A percentile compares a stretch with the other conserved stretches of the same genome.
Evolutionary conservation across 352 stramenopile species (phyloP).

Genomic region (Globisporangium takayamanum): DNA sequence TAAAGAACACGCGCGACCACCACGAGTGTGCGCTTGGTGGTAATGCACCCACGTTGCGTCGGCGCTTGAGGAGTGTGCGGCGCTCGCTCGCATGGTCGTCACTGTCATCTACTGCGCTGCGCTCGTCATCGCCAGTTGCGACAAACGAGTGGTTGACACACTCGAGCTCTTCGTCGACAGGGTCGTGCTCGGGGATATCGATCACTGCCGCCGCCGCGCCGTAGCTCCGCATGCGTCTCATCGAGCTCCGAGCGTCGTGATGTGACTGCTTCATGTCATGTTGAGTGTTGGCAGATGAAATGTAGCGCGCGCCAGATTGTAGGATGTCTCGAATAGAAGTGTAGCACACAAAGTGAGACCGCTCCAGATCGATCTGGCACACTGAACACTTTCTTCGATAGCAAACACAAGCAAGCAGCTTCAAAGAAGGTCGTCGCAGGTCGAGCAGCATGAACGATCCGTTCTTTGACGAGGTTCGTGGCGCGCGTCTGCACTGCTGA

Average conservation of each 20-base stretch:
- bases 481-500: not conserved
- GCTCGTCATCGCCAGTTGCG: too few relatives aligned
- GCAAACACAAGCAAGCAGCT: too few relatives aligned
- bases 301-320: too few relatives aligned
- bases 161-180: not conserved
- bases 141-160: not conserved
- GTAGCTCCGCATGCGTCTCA: conserved; percentile 5
- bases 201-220: not conserved
- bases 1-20: conserved; percentile 29
- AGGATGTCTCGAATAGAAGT: too few relatives aligned
- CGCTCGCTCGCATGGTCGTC: not conserved
- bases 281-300: too few relatives aligned
- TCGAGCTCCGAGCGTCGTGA: not conserved
- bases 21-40: conserved; percentile 7
- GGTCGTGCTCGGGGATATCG: conserved; percentile 5
- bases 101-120: too few relatives aligned
- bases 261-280: too few relatives aligned
- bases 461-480: conserved; percentile 40
- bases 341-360: too few relatives aligned
- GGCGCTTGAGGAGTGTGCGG: not conserved
- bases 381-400: too few relatives aligned
- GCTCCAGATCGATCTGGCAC: too few relatives aligned
- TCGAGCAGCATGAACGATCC: conserved; percentile 24
- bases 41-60: not conserved
- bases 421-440: too few relatives aligned